phyloP scores from a whole-genome alignment of 2,329 filamentous ascomycete genomes.

The Leptodontidium sp. region DNA sequence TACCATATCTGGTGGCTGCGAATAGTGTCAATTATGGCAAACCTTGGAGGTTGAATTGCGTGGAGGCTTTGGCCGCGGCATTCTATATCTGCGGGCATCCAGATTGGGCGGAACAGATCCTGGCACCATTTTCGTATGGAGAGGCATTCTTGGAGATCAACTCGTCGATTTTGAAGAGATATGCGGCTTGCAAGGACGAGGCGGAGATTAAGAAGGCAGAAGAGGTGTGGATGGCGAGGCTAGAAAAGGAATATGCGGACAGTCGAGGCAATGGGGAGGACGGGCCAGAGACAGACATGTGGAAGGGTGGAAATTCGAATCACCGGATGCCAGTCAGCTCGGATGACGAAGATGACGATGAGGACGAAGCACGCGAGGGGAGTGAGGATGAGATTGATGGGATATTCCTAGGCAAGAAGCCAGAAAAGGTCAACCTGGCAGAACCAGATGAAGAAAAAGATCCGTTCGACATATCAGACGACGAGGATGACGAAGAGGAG shows the following conservation, averaged over 20 bases:
- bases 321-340: slow-evolving; percentile 62
- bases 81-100: slow-evolving; percentile 91
- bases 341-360: slow-evolving; percentile 54
- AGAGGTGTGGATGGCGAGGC: slow-evolving; percentile 85
- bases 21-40: slow-evolving; percentile 98
- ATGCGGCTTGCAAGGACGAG: slow-evolving; percentile 84
- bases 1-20: slow-evolving; percentile 95
- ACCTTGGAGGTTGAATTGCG: slow-evolving; percentile 94
- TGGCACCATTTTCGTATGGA: slow-evolving; percentile 89
- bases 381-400: slow-evolving; percentile 60
- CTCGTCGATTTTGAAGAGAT: slow-evolving; percentile 78
- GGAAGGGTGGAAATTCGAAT: slow-evolving; percentile 92
- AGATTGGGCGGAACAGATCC: slow-evolving; percentile 87
- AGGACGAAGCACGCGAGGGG: slow-evolving; percentile 55
- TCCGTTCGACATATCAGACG: slow-evolving; percentile 79
- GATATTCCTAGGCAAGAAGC: slow-evolving; percentile 67
- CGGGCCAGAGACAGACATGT: slow-evolving; percentile 74
- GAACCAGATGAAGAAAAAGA: slow-evolving; percentile 61
- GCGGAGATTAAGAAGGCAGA: slow-evolving; percentile 85
- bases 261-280: slow-evolving; percentile 72
- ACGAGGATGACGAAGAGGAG: slow-evolving; percentile 79
- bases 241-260: slow-evolving; percentile 89
- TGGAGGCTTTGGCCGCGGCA: slow-evolving; percentile 90
- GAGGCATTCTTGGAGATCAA: slow-evolving; percentile 92
- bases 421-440: slow-evolving; percentile 47